phyloP scores from a whole-genome alignment of 768 basidiomycete species.

The Hericium coralloides region DNA sequence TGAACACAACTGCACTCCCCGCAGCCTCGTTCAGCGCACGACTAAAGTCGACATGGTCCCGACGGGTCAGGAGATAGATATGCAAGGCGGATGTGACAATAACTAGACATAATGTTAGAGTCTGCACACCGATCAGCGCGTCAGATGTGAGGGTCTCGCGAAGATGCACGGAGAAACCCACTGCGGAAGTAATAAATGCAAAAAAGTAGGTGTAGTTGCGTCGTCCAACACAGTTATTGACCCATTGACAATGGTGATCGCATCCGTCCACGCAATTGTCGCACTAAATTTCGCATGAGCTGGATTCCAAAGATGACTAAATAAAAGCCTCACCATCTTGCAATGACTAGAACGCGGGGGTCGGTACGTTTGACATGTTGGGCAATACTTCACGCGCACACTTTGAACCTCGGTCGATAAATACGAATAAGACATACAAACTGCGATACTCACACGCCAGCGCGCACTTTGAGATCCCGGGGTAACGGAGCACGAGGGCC shows the following conservation, averaged over 20 bases:
- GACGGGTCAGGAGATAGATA: constrained; percentile 55
- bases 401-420: constrained; percentile 28
- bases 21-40: constrained; percentile 41
- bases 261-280: constrained; percentile 97
- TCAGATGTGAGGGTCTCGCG: constrained; percentile 6
- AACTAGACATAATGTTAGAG: constrained; percentile 63
- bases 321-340: constrained; percentile 57
- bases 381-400: constrained; percentile 88
- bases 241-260: constrained; percentile 86
- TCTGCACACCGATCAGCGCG: constrained; percentile 31
- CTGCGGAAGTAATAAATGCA: constrained; percentile 66
- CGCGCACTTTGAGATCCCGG: constrained; percentile 70
- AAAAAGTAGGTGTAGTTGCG: constrained; percentile 96
- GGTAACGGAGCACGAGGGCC: constrained; percentile 59
- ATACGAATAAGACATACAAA: background rate
- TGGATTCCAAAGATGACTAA: background rate
- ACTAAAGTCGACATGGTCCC: constrained; percentile 38
- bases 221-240: constrained; percentile 93
- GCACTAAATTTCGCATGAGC: constrained; percentile 42
- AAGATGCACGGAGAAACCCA: constrained; percentile 31
- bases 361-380: constrained; percentile 87
- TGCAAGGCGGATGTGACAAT: constrained; percentile 82
- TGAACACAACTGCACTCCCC: constrained; percentile 79
- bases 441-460: constrained; percentile 52
- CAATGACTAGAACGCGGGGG: constrained; percentile 95